Percentiles rank a stretch among this genome's conserved stretches.
These are phyloP conservation scores for Infundibulicybe gibba DNA, from an alignment of 768 basidiomycete species.

Conservation along the genomic window DNA sequence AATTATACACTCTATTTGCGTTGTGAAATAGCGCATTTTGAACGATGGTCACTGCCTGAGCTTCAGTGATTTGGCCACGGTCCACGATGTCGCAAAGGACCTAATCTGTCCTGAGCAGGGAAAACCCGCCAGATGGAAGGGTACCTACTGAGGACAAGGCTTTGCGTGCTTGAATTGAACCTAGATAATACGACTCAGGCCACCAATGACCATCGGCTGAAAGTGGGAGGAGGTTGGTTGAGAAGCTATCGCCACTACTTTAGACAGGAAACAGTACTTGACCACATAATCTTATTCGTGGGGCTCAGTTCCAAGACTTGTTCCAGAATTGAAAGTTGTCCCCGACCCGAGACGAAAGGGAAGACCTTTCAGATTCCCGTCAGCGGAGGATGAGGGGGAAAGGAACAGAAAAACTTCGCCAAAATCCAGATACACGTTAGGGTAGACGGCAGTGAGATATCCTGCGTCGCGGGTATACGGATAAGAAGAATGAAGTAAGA, in stretches of 20 bases:
- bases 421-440: constrained; percentile 77
- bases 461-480: constrained; percentile 78
- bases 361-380: constrained; percentile 51
- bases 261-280: constrained; percentile 44
- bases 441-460: constrained; percentile 68
- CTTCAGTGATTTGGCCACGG: constrained; percentile 47
- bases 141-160: constrained; percentile 52
- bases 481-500: constrained; percentile 75
- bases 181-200: constrained; percentile 77
- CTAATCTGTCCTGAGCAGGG: constrained; percentile 25
- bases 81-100: constrained; percentile 51
- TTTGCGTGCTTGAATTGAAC: constrained; percentile 57
- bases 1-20: constrained; percentile 58
- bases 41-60: constrained; percentile 50
- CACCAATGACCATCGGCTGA: constrained; percentile 68
- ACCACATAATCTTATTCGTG: constrained; percentile 80
- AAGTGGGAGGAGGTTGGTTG: neutral
- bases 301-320: constrained; percentile 71
- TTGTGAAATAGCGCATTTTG: constrained; percentile 63
- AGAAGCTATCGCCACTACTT: neutral
- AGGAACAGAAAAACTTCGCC: constrained; percentile 46
- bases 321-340: constrained; percentile 55
- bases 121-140: neutral
- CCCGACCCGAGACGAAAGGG: constrained; percentile 58
- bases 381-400: neutral